These are phyloP conservation scores for Oryza australiensis DNA, from an alignment of 176 grass and related monocot species.

Conservation along the genomic window DNA sequence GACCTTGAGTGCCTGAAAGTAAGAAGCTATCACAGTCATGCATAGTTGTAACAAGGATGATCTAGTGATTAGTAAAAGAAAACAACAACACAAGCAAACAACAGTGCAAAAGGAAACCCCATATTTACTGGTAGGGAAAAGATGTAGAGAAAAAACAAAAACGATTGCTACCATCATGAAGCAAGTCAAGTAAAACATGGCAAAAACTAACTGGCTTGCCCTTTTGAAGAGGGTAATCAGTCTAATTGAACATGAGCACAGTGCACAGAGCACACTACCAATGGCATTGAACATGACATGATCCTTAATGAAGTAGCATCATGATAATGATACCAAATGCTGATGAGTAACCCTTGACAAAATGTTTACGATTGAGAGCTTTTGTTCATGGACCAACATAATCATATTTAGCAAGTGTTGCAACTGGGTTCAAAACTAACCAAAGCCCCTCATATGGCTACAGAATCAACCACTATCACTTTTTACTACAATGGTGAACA, in stretches of 20 bases:
- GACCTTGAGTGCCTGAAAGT: conserved; percentile 58
- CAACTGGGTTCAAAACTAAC: too few relatives aligned
- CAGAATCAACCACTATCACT: too few relatives aligned
- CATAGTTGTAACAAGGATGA: neutral
- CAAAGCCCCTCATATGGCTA: too few relatives aligned
- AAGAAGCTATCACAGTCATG: neutral
- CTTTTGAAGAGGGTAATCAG: neutral
- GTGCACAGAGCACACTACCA: neutral
- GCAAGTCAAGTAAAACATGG: neutral
- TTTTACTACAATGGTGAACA: too few relatives aligned
- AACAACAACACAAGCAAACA: neutral
- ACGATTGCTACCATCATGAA: neutral
- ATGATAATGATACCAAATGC: neutral
- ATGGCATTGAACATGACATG: neutral
- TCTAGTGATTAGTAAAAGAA: neutral
- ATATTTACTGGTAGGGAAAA: neutral
- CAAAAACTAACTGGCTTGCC: neutral
- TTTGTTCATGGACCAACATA: neutral
- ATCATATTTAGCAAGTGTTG: too few relatives aligned
- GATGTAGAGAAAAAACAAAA: neutral
- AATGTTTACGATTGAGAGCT: neutral
- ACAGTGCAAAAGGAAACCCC: neutral
- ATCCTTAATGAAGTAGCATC: neutral
- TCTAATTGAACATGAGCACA: neutral
- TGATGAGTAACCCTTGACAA: neutral